Evolutionary conservation across 179 eudicot species (phyloP), one percentile per base, ranked within the genome.

Genomic region (Camellia oleifera): DNA sequence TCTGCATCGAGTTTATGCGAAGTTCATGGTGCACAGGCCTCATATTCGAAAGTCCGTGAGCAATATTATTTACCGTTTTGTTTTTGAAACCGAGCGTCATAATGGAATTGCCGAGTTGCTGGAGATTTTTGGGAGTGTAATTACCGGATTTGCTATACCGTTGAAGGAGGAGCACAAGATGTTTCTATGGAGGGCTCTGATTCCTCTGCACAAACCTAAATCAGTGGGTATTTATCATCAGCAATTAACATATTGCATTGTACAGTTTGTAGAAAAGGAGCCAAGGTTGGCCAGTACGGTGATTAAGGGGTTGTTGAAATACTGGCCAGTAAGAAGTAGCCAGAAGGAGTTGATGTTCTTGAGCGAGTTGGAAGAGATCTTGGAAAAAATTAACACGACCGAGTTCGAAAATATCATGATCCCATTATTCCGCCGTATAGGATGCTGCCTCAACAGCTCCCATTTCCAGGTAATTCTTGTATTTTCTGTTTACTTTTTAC

Each of bases 321-420:
- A 87, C 74, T 94, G 98, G 98, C 98, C 97, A 2, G 84, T 94
- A 5, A 94, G 92, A n/a, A 93, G 87, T 81, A 91, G 92, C 86
- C 97, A 93, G 77, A 94, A 94, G 88, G 94, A 94, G 86, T 88
- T 93, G 80, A 91, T 94, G 97, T 94, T 94, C 82, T 87, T 94
- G 75, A 88, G 94, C 44, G 98, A 94, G 83, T 56, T 93, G 69
- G 98, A 94, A 84, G 98, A 94, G 88, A 82, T 94, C 77, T 80
- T 94, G 83, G 98, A 93, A 76, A 83, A 85, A 42, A 89, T 91
- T 77, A 88, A 81, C 87, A 86, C 88, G 87, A 78, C 83, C 4
- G 98, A 93, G 83, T 94, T 94, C 77, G 96, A 93, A 77, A 93
- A 90, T 79, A 71, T 91, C 82, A 90, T 93, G 97, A 88, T 93